phyloP scores from a whole-genome alignment of 1,284 basidiomycete genomes.

The Ceratobasidium theobromae region DNA sequence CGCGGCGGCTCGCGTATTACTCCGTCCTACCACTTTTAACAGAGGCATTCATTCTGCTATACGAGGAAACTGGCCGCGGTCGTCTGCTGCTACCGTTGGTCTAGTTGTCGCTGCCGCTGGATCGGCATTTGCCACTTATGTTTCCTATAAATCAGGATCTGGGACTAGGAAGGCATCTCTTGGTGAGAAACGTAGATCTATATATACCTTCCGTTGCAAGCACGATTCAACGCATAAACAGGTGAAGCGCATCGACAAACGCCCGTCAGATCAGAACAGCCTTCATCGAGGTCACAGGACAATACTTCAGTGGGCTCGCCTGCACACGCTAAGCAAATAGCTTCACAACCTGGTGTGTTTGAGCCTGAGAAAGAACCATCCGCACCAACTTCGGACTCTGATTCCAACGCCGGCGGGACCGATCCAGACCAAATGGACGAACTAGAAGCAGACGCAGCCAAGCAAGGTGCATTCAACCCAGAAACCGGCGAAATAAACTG shows the following conservation, averaged over 20 bases:
- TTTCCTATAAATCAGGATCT: conserved; percentile 6
- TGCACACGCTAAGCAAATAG: neutral
- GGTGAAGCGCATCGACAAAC: neutral
- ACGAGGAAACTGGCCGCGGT: neutral
- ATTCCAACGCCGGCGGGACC: neutral
- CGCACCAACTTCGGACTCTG: neutral
- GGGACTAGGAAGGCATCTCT: neutral
- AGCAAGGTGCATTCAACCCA: conserved; percentile 64
- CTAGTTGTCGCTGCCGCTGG: neutral
- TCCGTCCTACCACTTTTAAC: neutral
- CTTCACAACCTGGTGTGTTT: conserved; percentile 5
- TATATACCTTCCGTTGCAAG: neutral
- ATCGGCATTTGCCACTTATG: conserved; percentile 1
- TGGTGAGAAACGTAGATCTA: neutral
- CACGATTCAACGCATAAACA: neutral
- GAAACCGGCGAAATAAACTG: conserved; percentile 98
- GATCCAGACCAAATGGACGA: neutral
- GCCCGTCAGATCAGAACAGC: no score
- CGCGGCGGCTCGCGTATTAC: neutral
- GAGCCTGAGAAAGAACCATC: neutral
- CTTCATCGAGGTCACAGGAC: no score
- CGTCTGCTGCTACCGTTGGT: neutral
- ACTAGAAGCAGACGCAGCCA: conserved; percentile 2
- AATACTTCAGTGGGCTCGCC: neutral
- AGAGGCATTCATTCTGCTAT: neutral